Conservation (phyloP, 495 filamentous ascomycete genomes). For the Margaritispora aquatica region DNA sequence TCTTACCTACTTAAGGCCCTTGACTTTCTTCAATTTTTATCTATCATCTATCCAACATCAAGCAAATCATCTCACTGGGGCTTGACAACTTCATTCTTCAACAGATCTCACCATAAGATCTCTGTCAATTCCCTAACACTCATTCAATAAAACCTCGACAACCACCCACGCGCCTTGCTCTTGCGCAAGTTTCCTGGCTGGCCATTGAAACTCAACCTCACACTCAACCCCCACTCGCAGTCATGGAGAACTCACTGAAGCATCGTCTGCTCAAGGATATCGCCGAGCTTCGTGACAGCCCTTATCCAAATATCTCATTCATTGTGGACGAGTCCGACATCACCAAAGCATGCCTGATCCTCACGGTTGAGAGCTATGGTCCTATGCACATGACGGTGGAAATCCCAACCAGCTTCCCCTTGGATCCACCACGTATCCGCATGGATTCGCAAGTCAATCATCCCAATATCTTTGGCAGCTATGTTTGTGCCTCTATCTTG, state of each 20-base stretch:
- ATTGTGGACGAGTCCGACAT: conserved; percentile 31
- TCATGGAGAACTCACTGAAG: conserved; percentile 9
- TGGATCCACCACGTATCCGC: conserved; percentile 33
- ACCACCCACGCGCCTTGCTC: too few relatives aligned
- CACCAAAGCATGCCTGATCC: conserved; percentile 32
- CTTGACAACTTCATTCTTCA: too few relatives aligned
- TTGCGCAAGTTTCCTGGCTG: neutral
- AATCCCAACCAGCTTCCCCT: conserved; percentile 33
- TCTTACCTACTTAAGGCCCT: too few relatives aligned
- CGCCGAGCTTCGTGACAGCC: conserved; percentile 36
- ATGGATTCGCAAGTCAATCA: conserved; percentile 47
- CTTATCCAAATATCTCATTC: conserved; percentile 39
- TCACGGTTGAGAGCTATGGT: conserved; percentile 29
- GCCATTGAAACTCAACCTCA: neutral
- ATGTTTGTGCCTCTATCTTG: conserved; percentile 45
- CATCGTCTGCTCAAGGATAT: conserved; percentile 37
- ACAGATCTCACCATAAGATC: too few relatives aligned
- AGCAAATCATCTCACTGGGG: too few relatives aligned
- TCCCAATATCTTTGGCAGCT: conserved; percentile 43
- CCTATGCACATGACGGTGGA: conserved; percentile 30
- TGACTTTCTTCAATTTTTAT: too few relatives aligned
- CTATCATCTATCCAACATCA: too few relatives aligned
- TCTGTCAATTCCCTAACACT: too few relatives aligned
- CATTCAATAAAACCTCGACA: too few relatives aligned
- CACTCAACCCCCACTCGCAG: neutral